Evolutionary conservation across 345 rosid species (phyloP).

Genomic region (Lepidium africanum): DNA sequence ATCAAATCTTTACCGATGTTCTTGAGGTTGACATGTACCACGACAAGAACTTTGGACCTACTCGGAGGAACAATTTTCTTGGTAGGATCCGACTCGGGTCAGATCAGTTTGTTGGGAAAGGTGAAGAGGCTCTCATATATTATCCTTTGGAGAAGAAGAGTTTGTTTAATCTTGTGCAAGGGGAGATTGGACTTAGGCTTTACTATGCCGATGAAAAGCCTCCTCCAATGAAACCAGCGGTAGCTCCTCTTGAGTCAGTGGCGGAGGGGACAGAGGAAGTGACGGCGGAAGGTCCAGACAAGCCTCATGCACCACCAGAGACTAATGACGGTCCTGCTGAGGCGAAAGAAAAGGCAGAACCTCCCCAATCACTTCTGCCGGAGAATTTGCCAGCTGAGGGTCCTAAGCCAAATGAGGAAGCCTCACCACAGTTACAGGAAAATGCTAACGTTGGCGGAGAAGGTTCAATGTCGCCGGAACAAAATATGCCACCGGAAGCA

Average conservation of each 20-base stretch:
- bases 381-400: slow-evolving; percentile 6
- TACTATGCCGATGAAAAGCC: slow-evolving; percentile 49
- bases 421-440: slow-evolving; percentile 11
- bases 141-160: slow-evolving; percentile 60
- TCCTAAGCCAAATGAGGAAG: slow-evolving; percentile 6
- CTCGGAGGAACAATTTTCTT: slow-evolving; percentile 52
- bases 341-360: slow-evolving; percentile 9
- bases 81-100: slow-evolving; percentile 63
- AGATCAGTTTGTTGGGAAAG: slow-evolving; percentile 66
- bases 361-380: not conserved
- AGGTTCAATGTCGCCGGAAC: slow-evolving; percentile 14
- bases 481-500: slow-evolving; percentile 17
- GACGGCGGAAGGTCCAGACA: not conserved
- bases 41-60: slow-evolving; percentile 66
- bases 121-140: slow-evolving; percentile 81
- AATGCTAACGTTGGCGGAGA: slow-evolving; percentile 25
- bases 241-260: slow-evolving; percentile 24
- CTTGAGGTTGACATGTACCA: slow-evolving; percentile 71
- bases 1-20: slow-evolving; percentile 46
- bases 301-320: slow-evolving; percentile 18
- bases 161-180: slow-evolving; percentile 51
- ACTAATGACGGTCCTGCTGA: not conserved
- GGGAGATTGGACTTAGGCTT: slow-evolving; percentile 71
- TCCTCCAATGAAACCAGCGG: slow-evolving; percentile 8
- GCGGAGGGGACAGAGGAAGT: slow-evolving; percentile 25